These are phyloP conservation scores for Gillenia trifoliata DNA, from an alignment of 306 rosid species.

Conservation along the genomic window DNA sequence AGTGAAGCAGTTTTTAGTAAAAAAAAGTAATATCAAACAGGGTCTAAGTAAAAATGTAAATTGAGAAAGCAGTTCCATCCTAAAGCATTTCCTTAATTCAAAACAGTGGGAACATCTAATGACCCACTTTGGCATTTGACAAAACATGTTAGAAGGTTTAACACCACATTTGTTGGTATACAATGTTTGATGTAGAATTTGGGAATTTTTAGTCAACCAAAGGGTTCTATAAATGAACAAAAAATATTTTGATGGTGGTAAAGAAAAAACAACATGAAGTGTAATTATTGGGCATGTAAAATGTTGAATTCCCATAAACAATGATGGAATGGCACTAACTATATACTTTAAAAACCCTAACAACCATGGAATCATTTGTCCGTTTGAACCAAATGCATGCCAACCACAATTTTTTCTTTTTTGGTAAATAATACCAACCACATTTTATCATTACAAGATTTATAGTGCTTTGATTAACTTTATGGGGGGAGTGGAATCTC, in stretches of 20 bases:
- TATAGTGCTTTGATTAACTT: not conserved
- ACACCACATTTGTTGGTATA: conserved; percentile 5
- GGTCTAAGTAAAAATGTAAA: no score
- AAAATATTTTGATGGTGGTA: not conserved
- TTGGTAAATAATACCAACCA: conserved; percentile 7
- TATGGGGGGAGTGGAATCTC: conserved; percentile 8
- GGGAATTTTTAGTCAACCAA: not conserved
- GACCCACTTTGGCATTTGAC: not conserved
- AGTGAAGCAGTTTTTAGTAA: no score
- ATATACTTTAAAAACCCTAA: conserved; percentile 7
- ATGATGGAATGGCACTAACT: conserved; percentile 28
- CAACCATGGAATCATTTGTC: conserved; percentile 21
- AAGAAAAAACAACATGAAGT: not conserved
- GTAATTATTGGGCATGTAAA: not conserved
- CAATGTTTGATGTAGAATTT: not conserved
- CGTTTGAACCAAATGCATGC: conserved; percentile 22
- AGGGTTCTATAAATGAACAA: conserved; percentile 4
- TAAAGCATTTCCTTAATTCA: not conserved
- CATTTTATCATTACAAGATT: conserved; percentile 5
- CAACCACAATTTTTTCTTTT: conserved; percentile 6
- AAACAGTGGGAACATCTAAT: not conserved
- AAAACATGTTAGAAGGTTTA: not conserved
- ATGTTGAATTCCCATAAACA: not conserved
- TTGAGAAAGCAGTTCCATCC: no score
- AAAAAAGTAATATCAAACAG: no score